A percentile compares a stretch with the other conserved stretches of the same genome.
phyloP scores from a whole-genome alignment of 129 eudicot species.

The Tagetes patula region DNA sequence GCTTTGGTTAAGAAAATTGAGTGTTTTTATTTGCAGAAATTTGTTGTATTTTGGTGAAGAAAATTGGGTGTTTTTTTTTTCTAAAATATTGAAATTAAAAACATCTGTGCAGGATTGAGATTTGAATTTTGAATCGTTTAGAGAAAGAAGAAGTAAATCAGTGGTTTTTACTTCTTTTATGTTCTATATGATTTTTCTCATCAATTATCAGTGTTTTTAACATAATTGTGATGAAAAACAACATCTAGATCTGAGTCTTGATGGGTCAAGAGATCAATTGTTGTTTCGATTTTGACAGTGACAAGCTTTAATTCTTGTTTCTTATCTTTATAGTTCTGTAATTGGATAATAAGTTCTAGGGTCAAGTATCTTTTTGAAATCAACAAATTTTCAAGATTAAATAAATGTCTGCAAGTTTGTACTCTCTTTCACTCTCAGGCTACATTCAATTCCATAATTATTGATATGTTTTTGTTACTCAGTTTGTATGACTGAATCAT shows the following conservation, averaged over 20 bases:
- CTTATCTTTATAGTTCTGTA: conserved; percentile 12
- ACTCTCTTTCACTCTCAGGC: neutral
- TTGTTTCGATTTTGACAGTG: neutral
- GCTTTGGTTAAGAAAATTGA: conserved; percentile 29
- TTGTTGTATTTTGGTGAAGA: conserved; percentile 25
- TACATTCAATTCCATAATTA: conserved; percentile 15
- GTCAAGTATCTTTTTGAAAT: neutral
- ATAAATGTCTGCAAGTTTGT: neutral
- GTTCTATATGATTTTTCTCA: neutral
- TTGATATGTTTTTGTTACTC: conserved; percentile 14
- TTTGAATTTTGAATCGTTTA: conserved; percentile 24
- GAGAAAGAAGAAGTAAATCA: conserved; percentile 10
- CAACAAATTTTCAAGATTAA: conserved; percentile 11
- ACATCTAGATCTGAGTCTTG: conserved; percentile 21
- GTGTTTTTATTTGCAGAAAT: conserved; percentile 3
- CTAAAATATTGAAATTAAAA: conserved; percentile 5
- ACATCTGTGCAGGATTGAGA: neutral
- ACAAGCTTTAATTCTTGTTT: conserved; percentile 7
- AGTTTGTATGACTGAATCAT: conserved; percentile 4
- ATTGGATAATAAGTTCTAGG: neutral
- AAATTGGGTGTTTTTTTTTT: conserved; percentile 26
- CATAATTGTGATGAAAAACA: conserved; percentile 13
- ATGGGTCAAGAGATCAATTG: conserved; percentile 21
- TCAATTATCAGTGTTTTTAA: neutral
- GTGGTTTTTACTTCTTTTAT: conserved; percentile 3